These are phyloP conservation scores for Colletotrichum sp. DNA, from an alignment of 2,329 filamentous ascomycete species.

Conservation along the genomic window DNA sequence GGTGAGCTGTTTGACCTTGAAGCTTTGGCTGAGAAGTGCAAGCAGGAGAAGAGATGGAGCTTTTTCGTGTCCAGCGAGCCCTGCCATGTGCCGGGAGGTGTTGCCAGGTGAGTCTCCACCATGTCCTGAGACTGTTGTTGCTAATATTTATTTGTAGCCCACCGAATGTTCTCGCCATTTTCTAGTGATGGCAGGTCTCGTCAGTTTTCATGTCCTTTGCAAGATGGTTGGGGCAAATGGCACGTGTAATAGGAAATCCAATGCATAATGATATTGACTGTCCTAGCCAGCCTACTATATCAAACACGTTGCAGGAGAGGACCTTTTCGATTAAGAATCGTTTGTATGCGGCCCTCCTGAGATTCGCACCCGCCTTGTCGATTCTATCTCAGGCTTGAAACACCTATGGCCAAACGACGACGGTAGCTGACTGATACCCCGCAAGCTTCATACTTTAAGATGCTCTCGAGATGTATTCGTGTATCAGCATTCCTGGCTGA, in stretches of 20 bases:
- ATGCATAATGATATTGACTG: not conserved
- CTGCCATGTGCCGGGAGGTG: constrained; percentile 34
- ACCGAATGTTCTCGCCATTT: constrained; percentile 41
- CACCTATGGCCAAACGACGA: not conserved
- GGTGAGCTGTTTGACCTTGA: constrained; percentile 48
- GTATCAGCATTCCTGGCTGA: constrained; percentile 15
- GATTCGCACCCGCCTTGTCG: not conserved
- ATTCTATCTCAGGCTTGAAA: not conserved
- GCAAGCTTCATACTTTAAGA: not conserved
- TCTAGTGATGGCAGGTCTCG: constrained; percentile 23
- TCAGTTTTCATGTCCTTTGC: not conserved
- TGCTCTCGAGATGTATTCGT: constrained; percentile 8
- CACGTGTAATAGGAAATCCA: not conserved
- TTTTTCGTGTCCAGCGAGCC: constrained; percentile 45
- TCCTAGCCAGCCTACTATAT: not conserved
- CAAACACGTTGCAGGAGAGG: not conserved
- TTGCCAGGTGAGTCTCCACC: constrained; percentile 24
- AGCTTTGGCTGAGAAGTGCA: constrained; percentile 37
- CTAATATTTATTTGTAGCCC: constrained; percentile 25
- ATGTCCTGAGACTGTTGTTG: not conserved
- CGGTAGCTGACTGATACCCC: not conserved
- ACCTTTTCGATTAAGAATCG: not conserved
- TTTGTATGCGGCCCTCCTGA: not conserved
- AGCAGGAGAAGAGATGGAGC: constrained; percentile 34
- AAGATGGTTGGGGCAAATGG: not conserved